These are phyloP conservation scores for Cornus kousa DNA, from an alignment of 148 eudicot genomes.

Conservation along the genomic window DNA sequence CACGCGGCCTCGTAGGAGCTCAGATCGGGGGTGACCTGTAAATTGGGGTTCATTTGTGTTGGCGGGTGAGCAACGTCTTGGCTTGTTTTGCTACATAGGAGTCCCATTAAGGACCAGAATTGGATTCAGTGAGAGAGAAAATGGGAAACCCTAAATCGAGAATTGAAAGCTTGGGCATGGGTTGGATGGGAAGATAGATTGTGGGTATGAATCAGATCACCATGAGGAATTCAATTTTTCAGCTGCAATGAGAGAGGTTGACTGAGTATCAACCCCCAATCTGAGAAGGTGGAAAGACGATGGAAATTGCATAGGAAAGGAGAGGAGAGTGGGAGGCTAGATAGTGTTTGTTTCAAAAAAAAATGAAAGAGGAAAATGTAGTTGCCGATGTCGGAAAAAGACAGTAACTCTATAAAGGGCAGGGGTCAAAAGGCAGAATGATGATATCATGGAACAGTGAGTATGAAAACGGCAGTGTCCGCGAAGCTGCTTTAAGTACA, in stretches of 20 bases:
- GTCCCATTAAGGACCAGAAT: not conserved
- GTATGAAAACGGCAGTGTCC: no score
- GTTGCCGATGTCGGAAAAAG: not conserved
- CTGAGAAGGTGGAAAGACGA: no score
- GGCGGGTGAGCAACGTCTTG: not conserved
- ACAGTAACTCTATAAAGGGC: not conserved
- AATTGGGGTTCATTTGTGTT: not conserved
- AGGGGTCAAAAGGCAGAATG: no score
- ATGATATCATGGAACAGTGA: no score
- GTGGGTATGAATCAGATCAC: no score
- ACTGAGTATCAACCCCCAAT: not conserved
- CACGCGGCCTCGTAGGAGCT: conserved; percentile 64
- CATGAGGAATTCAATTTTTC: not conserved
- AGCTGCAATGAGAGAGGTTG: not conserved
- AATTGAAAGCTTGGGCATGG: not conserved
- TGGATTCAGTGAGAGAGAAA: not conserved
- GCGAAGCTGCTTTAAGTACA: no score
- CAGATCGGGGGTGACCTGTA: conserved; percentile 37
- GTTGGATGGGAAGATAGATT: no score
- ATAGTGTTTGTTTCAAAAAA: not conserved
- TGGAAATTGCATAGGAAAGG: no score
- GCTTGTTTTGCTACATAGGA: not conserved
- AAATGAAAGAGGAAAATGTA: not conserved
- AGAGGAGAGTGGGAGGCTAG: not conserved
- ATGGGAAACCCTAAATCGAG: not conserved